Percentiles rank a stretch among this genome's conserved stretches.
Conservation (phyloP, 1,284 basidiomycete genomes). For the Pascua guehoae region DNA sequence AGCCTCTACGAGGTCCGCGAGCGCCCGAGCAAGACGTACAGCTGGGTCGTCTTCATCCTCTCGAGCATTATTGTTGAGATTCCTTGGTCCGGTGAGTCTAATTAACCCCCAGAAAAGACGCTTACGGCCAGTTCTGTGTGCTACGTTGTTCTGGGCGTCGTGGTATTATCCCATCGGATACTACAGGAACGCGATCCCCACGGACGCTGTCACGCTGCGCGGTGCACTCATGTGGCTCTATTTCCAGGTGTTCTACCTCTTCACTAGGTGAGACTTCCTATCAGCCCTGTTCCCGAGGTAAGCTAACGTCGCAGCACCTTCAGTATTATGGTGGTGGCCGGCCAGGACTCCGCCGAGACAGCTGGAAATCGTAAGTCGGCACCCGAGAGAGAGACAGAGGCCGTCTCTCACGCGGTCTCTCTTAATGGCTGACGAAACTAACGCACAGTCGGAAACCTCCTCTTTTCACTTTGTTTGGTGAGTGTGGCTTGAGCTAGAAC, state of each 20-base stretch:
- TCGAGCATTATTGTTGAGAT: conserved; percentile 49
- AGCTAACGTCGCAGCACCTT: conserved; percentile 31
- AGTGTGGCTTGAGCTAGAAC: too few species aligned
- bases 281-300: too few species aligned
- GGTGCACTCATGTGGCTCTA: conserved; percentile 46
- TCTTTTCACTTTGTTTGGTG: conserved; percentile 48
- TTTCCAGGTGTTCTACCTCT: conserved; percentile 46
- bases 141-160: conserved; percentile 47
- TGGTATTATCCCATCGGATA: conserved; percentile 52
- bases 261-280: conserved; percentile 26
- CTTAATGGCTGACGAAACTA: too few species aligned
- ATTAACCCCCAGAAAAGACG: too few species aligned
- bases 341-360: conserved; percentile 46
- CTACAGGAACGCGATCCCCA: conserved; percentile 44
- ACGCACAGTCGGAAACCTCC: conserved; percentile 40
- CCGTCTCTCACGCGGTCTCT: too few species aligned
- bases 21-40: conserved; percentile 71
- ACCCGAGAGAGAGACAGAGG: too few species aligned
- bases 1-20: conserved; percentile 70
- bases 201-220: conserved; percentile 37
- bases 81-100: conserved; percentile 51
- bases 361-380: conserved; percentile 42
- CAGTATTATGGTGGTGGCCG: conserved; percentile 43
- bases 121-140: too few species aligned
- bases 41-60: conserved; percentile 66